Evolutionary conservation across 352 stramenopile species (phyloP), one percentile per base, ranked within the genome.

Genomic region (Globisporangium cylindrosporum): DNA sequence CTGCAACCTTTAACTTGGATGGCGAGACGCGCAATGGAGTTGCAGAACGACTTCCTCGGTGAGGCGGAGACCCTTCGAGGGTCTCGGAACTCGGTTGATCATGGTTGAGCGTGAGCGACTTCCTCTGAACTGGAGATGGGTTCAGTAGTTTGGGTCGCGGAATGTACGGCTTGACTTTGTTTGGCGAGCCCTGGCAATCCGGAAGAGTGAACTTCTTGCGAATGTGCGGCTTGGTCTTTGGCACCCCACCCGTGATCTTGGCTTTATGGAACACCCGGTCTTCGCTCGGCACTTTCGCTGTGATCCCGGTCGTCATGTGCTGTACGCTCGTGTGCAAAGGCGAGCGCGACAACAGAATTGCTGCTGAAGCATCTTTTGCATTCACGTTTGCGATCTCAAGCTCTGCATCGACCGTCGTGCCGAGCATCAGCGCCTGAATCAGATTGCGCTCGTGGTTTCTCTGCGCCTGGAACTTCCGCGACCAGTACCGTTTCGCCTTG

Each of bases 381-480:
- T 68, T 68, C 8, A 75, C 69, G 24, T 88, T 78, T 9, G 78
- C 27, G 22, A 88, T 70, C 15, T 78, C 66, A 2, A 86, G 65
- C 24, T 84, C 74, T 3, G 59, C 53, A 3, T 67, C 56, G 1
- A 72, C 64, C 2, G 78, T 64, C 20, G 75, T 63, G 2, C 78
- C 78, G 3, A 86, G 34, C 79, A 90, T 91, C n/a, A 91, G 66
- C 9, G 77, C 67, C 22, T 89, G 71, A 12, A 93, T 79, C 46
- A 93, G 49, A 3, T 81, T 72, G 12, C 75, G 76, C 62, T 93
- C 85, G 55, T 83, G 78, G 9, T 77, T 70, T 1, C 85, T 77
- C 41, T 90, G 82, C 1, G 65, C 67, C 6, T 85, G 72, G 59
- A 93, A 93, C 62, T 88, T 87, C 51, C 81, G 87, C 24, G 75